Base-by-base conservation (phyloP, 129 eudicot species). In the Chrysanthemum lavandulifolium region DNA sequence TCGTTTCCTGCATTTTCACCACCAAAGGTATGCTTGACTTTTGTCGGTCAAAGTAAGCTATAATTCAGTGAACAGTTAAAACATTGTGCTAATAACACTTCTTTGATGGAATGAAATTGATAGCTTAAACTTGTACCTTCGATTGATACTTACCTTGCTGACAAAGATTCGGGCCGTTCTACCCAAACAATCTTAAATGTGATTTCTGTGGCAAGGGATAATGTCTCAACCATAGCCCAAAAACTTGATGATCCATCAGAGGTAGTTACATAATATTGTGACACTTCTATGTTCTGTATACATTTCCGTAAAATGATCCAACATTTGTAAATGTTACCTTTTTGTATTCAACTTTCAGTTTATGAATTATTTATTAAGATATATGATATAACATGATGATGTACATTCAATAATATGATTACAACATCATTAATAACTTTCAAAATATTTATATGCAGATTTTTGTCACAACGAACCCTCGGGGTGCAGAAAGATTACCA, bases 401-500 rank as follows among this genome's bases (percentile, higher is more conserved):
- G 13, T 40, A 36, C 54, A 71, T 56, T 59, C 36, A 40, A 60
- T 56, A 11, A 21, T 58, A 58, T 19, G 3, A 3, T 18, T 47
- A 13, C n/a, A 71, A 43, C 68, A 72, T 43, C 25, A 72, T 23
- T 21, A 43, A 25, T 12, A 56, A 71, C 61, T 27, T 36, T 40
- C 10, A 40, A 40, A 40, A 40, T 14, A 51, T 69, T 21, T 56
- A 2, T 7, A 55, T 82, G 79, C 79, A 90, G 96, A 90, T 94
- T 43, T 88, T 85, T 78, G 89, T 83, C 33, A 76, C 91, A 18
- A 84, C 93, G 58, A 94, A 94, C 68, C 99, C 99, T 6, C 79
- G 80, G 63, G 99, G 97, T 45, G 94, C 99, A 29, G 99, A 94
- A 71, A 76, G 78, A 70, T 78, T 90, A 73, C 97, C 97, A 9